Evolutionary conservation across 352 stramenopile species (phyloP).

Genomic region (Globisporangium emineosum): DNA sequence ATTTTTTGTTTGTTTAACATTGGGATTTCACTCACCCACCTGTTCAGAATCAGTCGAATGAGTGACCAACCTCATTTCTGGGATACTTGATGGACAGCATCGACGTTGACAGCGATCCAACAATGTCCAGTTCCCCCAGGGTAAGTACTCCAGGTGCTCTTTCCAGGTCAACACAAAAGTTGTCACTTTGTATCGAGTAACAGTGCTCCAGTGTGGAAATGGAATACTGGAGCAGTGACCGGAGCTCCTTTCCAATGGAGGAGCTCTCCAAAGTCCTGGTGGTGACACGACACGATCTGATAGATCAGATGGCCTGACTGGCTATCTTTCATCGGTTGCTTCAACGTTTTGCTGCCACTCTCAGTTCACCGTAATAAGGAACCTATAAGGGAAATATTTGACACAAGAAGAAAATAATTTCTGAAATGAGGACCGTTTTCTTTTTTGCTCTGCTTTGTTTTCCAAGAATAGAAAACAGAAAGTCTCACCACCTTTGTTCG

Average conservation of each 20-base stretch:
- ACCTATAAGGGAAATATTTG: background rate
- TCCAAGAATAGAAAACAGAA: background rate
- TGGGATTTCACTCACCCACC: background rate
- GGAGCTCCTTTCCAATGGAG: background rate
- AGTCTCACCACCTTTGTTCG: too few species aligned
- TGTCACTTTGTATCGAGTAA: background rate
- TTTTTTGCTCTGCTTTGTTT: background rate
- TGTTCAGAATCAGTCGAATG: background rate
- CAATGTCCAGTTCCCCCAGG: background rate
- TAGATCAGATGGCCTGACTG: conserved; percentile 10
- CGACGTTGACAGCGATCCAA: background rate
- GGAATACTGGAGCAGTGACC: background rate
- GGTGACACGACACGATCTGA: conserved; percentile 7
- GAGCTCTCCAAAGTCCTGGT: background rate
- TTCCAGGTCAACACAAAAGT: too few species aligned
- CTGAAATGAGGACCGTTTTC: background rate
- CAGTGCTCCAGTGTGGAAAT: background rate
- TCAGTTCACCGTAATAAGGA: background rate
- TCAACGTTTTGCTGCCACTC: background rate
- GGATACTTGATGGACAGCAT: background rate
- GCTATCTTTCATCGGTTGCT: background rate
- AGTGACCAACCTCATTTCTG: background rate
- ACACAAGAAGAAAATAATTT: background rate
- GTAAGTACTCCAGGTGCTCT: too few species aligned
- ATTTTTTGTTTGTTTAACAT: background rate